Evolutionary conservation across 2,329 filamentous ascomycete genomes (phyloP).

Genomic region (Aureobasidium mangrovei): DNA sequence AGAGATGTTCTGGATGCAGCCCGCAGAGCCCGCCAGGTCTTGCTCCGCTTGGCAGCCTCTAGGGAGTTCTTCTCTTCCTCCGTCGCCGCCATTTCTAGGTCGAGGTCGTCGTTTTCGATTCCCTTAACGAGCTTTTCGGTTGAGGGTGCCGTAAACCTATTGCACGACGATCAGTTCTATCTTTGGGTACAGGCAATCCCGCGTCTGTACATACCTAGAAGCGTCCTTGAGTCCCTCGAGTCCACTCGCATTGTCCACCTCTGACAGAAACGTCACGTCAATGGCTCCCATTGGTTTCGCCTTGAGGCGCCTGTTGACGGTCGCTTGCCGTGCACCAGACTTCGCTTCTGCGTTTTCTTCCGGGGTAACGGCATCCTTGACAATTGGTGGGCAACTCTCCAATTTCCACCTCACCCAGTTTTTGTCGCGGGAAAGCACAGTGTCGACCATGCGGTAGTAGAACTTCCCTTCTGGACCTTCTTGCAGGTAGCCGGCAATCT

Average conservation of each 20-base stretch:
- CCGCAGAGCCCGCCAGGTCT: constrained; percentile 81
- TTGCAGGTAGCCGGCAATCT: constrained; percentile 76
- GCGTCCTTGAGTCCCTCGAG: constrained; percentile 61
- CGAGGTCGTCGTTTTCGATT: constrained; percentile 73
- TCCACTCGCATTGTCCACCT: constrained; percentile 51
- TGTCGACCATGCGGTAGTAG: constrained; percentile 95
- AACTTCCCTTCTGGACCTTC: constrained; percentile 76
- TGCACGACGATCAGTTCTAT: constrained; percentile 25
- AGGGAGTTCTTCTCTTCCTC: constrained; percentile 51
- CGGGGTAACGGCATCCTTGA: constrained; percentile 61
- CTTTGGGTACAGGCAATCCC: constrained; percentile 6
- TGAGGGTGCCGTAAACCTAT: constrained; percentile 57
- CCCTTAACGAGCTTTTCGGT: constrained; percentile 61
- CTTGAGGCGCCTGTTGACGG: constrained; percentile 62
- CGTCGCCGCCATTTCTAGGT: constrained; percentile 70
- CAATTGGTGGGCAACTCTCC: constrained; percentile 82
- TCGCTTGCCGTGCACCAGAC: constrained; percentile 54
- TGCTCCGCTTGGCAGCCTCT: constrained; percentile 71
- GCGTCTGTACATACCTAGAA: constrained; percentile 36
- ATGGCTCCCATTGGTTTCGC: constrained; percentile 57
- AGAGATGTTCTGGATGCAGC: constrained; percentile 68
- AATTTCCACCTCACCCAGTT: constrained; percentile 99
- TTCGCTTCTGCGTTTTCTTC: constrained; percentile 63
- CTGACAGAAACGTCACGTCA: constrained; percentile 68
- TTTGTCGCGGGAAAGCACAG: constrained; percentile 88